Percentiles rank a stretch among this genome's conserved stretches.
phyloP scores from a whole-genome alignment of 257 asterid genomes.

The Solanum habrochaites region DNA sequence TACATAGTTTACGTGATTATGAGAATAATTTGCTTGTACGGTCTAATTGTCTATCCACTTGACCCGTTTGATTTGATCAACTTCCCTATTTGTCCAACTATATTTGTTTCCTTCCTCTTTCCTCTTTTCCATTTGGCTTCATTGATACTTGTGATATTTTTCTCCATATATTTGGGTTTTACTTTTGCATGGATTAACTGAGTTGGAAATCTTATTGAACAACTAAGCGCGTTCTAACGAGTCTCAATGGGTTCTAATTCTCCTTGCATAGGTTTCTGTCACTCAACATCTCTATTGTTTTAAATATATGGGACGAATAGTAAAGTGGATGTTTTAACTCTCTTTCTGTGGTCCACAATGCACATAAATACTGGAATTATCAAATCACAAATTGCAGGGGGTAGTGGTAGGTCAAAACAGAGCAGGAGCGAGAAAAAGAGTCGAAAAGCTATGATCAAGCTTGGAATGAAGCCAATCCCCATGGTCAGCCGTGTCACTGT shows the following conservation, averaged over 20 bases:
- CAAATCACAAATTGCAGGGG: conserved; percentile 4
- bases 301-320: neutral
- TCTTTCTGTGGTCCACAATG: neutral
- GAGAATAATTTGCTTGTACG: neutral
- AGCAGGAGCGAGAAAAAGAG: conserved; percentile 65
- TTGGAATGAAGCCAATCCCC: conserved; percentile 57
- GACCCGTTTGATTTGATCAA: neutral
- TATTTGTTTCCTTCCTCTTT: neutral
- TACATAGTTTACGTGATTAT: neutral
- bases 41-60: neutral
- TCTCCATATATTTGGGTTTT: neutral
- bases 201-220: neutral
- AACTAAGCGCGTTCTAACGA: neutral
- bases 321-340: neutral
- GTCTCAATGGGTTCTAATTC: neutral
- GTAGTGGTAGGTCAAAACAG: conserved; percentile 43
- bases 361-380: neutral
- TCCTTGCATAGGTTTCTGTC: neutral
- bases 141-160: neutral
- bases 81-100: neutral
- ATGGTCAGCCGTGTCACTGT: conserved; percentile 57
- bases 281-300: neutral
- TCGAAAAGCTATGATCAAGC: conserved; percentile 59
- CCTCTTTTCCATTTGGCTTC: neutral
- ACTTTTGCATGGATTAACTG: neutral